Evolutionary conservation across 352 stramenopile species (phyloP).

Genomic region (Pythium phragmitis): DNA sequence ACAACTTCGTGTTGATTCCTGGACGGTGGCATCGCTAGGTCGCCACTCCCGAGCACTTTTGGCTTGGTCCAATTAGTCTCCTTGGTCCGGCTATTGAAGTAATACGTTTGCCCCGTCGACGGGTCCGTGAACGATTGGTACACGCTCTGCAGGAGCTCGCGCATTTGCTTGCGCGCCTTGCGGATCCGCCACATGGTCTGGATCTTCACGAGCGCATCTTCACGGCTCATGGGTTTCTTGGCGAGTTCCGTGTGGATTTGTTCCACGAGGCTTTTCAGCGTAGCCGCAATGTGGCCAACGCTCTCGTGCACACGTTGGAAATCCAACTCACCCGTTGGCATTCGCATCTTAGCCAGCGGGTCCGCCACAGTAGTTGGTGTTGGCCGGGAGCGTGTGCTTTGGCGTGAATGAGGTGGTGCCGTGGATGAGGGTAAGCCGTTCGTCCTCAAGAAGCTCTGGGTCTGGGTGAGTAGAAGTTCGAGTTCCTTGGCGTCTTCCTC

Average conservation of each 20-base stretch:
- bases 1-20: conserved; percentile 9
- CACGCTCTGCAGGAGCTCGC: conserved; percentile 51
- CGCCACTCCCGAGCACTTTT: conserved; percentile 30
- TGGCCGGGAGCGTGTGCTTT: not conserved
- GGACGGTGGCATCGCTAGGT: not conserved
- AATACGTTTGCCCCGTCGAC: conserved; percentile 62
- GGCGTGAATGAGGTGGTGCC: not conserved
- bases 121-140: conserved; percentile 66
- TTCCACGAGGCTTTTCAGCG: conserved; percentile 39
- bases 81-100: conserved; percentile 77
- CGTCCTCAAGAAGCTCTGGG: conserved; percentile 34
- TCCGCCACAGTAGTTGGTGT: not conserved
- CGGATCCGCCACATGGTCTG: conserved; percentile 77
- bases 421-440: not conserved
- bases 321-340: conserved; percentile 31
- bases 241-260: conserved; percentile 51
- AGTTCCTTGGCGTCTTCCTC: conserved; percentile 68
- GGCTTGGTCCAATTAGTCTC: conserved; percentile 70
- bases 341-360: conserved; percentile 10
- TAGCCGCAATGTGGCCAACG: conserved; percentile 39
- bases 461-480: conserved; percentile 50
- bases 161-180: conserved; percentile 66
- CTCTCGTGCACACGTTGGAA: conserved; percentile 43
- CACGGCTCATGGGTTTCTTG: conserved; percentile 43
- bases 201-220: conserved; percentile 64